phyloP scores from a whole-genome alignment of 2,329 filamentous ascomycete species.

The Rhynchosporium agropyri region DNA sequence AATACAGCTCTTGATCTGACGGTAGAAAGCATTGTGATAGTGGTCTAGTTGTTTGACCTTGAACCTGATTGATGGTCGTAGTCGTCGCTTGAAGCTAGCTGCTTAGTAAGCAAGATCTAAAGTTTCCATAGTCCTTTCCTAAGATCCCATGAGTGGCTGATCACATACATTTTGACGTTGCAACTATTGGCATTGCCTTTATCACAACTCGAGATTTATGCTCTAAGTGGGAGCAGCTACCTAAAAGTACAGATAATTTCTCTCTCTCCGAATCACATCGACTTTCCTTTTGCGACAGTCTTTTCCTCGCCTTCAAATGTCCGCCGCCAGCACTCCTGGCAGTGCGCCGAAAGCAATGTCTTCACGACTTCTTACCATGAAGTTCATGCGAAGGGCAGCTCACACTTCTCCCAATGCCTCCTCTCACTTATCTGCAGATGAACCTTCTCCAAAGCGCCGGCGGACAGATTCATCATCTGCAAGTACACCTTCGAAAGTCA shows the following conservation, averaged over 20 bases:
- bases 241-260: neutral
- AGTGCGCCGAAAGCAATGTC: constrained; percentile 72
- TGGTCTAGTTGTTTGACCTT: constrained; percentile 34
- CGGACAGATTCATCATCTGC: constrained; percentile 48
- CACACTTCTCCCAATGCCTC: constrained; percentile 53
- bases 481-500: constrained; percentile 43
- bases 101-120: constrained; percentile 27
- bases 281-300: too few species aligned
- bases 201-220: neutral
- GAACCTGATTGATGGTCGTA: constrained; percentile 24
- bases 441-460: constrained; percentile 64
- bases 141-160: neutral
- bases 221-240: constrained; percentile 14
- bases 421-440: constrained; percentile 52
- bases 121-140: neutral
- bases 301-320: constrained; percentile 32
- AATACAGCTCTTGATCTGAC: constrained; percentile 46
- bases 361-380: constrained; percentile 88
- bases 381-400: constrained; percentile 92
- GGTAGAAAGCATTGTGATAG: constrained; percentile 48
- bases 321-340: constrained; percentile 31
- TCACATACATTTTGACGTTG: neutral
- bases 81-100: constrained; percentile 16
- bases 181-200: neutral
- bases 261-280: neutral